Percentiles rank a stretch among this genome's conserved stretches.
These are phyloP conservation scores for Stygiomarasmius scandens DNA, from an alignment of 1,284 basidiomycete species.

Conservation along the genomic window DNA sequence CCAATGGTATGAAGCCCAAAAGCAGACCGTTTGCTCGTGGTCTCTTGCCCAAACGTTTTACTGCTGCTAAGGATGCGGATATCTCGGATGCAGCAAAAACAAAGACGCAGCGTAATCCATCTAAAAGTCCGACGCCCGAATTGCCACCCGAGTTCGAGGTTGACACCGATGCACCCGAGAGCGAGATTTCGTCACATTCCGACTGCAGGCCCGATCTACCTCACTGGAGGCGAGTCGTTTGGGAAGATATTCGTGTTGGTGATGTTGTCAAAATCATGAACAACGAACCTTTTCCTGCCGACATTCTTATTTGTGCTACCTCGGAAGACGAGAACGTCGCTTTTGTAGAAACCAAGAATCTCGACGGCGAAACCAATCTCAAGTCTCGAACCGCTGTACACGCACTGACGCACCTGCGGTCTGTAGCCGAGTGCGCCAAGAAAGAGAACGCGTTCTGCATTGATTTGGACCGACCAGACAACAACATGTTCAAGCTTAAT, in stretches of 20 bases:
- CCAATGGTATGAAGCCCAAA: slow-evolving; percentile 73
- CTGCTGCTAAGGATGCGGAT: slow-evolving; percentile 20
- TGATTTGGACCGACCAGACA: slow-evolving; percentile 88
- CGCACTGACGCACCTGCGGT: slow-evolving; percentile 72
- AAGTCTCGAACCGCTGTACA: slow-evolving; percentile 89
- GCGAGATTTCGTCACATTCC: slow-evolving; percentile 4
- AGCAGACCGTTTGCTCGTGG: slow-evolving; percentile 79
- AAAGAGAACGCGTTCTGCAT: slow-evolving; percentile 64
- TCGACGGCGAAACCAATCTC: slow-evolving; percentile 99
- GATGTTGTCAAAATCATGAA: slow-evolving; percentile 93
- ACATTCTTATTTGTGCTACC: slow-evolving; percentile 93
- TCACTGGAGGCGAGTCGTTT: slow-evolving; percentile 80
- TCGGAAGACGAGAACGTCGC: slow-evolving; percentile 97
- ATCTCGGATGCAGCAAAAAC: no score
- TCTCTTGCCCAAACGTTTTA: slow-evolving; percentile 45
- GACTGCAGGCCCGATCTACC: slow-evolving; percentile 27
- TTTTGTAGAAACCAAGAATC: slow-evolving; percentile 98
- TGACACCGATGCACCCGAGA: slow-evolving; percentile 29
- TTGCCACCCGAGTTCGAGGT: slow-evolving; percentile 43
- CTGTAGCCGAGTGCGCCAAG: slow-evolving; percentile 59
- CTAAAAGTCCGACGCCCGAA: slow-evolving; percentile 7
- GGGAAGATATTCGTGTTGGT: slow-evolving; percentile 96
- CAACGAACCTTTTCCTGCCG: slow-evolving; percentile 90
- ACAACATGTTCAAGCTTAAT: slow-evolving; percentile 93
- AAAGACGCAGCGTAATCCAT: background rate